Conservation (phyloP, 73 alveolate species). For the Uronychia binucleata region DNA sequence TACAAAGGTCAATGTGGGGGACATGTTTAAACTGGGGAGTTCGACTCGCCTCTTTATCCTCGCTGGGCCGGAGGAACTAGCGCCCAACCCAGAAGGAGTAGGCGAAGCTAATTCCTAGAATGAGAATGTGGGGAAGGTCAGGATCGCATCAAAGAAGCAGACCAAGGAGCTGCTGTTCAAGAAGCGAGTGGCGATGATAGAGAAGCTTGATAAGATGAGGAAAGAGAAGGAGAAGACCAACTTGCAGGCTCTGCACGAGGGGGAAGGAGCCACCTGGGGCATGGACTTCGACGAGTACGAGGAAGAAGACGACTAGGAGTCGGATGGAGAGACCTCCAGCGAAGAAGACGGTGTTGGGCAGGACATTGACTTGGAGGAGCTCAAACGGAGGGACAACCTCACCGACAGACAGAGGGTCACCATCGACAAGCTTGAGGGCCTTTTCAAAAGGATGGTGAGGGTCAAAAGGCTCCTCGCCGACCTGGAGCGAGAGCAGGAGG, state of each 20-base stretch:
- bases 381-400: slow-evolving; percentile 28
- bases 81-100: slow-evolving; percentile 17
- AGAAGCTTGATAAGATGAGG: slow-evolving; percentile 19
- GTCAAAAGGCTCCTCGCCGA: slow-evolving; percentile 17
- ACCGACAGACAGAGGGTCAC: slow-evolving; percentile 30
- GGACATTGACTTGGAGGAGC: slow-evolving; percentile 24
- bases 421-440: slow-evolving; percentile 47
- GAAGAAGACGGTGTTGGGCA: slow-evolving; percentile 46
- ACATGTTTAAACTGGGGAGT: slow-evolving; percentile 64
- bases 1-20: slow-evolving; percentile 62
- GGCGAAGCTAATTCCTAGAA: background rate
- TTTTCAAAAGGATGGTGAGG: slow-evolving; percentile 17
- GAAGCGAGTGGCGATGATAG: slow-evolving; percentile 17
- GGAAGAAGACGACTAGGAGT: slow-evolving; percentile 27
- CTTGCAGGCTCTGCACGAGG: slow-evolving; percentile 1
- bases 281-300: slow-evolving; percentile 14
- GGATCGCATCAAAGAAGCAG: slow-evolving; percentile 12
- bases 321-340: slow-evolving; percentile 15
- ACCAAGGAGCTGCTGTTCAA: slow-evolving; percentile 28
- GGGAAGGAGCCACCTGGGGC: slow-evolving; percentile 54
- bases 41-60: slow-evolving; percentile 44
- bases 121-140: slow-evolving; percentile 5
- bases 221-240: slow-evolving; percentile 11
- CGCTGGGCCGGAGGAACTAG: slow-evolving; percentile 33
- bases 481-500: slow-evolving; percentile 27